Conservation (phyloP, 2,329 filamentous ascomycete genomes). For the Alternaria incomplexa region DNA sequence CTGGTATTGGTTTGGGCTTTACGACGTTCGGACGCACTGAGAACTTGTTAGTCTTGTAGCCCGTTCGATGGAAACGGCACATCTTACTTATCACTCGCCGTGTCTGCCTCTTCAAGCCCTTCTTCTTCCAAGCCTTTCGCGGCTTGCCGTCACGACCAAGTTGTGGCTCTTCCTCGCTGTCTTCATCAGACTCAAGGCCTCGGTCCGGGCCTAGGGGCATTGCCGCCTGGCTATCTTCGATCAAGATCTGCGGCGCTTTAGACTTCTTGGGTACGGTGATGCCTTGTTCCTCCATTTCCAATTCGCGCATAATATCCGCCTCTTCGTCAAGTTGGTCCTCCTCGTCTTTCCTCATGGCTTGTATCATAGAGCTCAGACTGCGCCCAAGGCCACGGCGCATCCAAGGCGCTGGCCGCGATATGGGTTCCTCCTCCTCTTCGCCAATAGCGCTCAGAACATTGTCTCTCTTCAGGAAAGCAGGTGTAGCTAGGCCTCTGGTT, state of each 20-base stretch:
- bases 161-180: constrained; percentile 53
- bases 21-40: constrained; percentile 48
- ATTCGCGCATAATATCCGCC: constrained; percentile 73
- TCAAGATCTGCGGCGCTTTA: constrained; percentile 43
- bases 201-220: constrained; percentile 56
- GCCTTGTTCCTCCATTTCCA: constrained; percentile 60
- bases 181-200: constrained; percentile 63
- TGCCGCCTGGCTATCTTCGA: constrained; percentile 52
- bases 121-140: constrained; percentile 76
- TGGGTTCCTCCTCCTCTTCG: constrained; percentile 58
- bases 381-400: constrained; percentile 61
- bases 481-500: constrained; percentile 66
- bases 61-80: not conserved
- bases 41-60: constrained; percentile 23
- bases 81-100: constrained; percentile 64
- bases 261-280: constrained; percentile 29
- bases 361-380: constrained; percentile 76
- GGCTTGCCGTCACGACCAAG: constrained; percentile 65
- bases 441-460: constrained; percentile 60
- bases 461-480: constrained; percentile 69
- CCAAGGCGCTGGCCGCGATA: constrained; percentile 49
- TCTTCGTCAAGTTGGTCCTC: constrained; percentile 68
- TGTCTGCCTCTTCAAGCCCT: constrained; percentile 81
- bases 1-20: constrained; percentile 53
- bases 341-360: constrained; percentile 67